Evolutionary conservation across 805 yeast genomes (phyloP).

Genomic region (Cyberlindnera nakhonratchasimensis): DNA sequence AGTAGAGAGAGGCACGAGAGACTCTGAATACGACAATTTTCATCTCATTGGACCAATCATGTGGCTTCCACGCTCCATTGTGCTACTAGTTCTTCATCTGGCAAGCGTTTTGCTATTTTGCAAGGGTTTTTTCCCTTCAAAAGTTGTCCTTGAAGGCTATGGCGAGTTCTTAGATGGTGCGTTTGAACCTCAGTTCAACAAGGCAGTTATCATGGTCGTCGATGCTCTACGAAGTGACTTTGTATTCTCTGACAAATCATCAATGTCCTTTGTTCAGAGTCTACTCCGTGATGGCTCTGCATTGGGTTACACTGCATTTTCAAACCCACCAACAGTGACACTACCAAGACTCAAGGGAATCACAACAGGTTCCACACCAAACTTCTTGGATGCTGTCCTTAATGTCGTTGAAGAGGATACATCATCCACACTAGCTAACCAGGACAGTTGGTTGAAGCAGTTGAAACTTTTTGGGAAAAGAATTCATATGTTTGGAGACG

Average conservation of each 20-base stretch:
- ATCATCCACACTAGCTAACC: conserved; percentile 58
- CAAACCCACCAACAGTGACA: conserved; percentile 96
- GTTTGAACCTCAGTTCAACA: conserved; percentile 52
- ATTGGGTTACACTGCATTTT: conserved; percentile 83
- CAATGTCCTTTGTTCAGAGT: conserved; percentile 64
- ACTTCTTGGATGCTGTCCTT: conserved; percentile 87
- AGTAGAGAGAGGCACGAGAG: too few species aligned
- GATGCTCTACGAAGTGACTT: conserved; percentile 94
- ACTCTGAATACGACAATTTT: too few species aligned
- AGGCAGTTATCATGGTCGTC: conserved; percentile 76
- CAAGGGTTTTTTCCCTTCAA: conserved; percentile 90
- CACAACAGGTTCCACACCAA: conserved; percentile 93
- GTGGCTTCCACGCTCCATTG: conserved; percentile 4
- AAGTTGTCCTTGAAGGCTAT: conserved; percentile 65
- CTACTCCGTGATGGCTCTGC: conserved; percentile 67
- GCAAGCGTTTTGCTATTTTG: conserved; percentile 62
- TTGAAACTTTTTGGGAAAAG: conserved; percentile 35
- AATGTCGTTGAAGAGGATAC: conserved; percentile 91
- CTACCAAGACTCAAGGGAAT: conserved; percentile 90
- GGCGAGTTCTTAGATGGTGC: conserved; percentile 32
- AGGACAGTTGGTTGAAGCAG: conserved; percentile 87
- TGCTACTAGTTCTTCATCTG: conserved; percentile 35
- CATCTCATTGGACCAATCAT: neutral
- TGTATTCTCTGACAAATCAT: conserved; percentile 60
- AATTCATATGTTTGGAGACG: conserved; percentile 92